Evolutionary conservation across 345 rosid genomes (phyloP), one percentile per base, ranked within the genome.

Genomic region (Ailanthus altissimus): DNA sequence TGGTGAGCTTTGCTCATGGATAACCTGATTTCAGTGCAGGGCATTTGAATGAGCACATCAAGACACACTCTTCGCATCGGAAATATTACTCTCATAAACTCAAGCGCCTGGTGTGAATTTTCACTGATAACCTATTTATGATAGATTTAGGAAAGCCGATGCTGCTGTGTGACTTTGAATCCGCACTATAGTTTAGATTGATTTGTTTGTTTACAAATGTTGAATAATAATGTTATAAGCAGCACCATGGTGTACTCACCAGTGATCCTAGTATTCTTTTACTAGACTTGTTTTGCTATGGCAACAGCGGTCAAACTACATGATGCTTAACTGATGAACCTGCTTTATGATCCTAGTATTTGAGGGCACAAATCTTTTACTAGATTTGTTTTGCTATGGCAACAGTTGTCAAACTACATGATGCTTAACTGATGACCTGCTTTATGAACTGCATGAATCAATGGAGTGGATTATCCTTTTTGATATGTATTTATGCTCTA

Each of bases 51-150:
- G 88, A 91, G 75, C 96, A 91, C 78, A 82, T 89, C 58, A 67
- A 47, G 75, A 70, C 56, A 36, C 73, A 87, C 70, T 81, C 82
- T 42, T 84, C 86, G 28, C 96, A 91, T 80, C 81, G 74, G 63
- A 84, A 72, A 61, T 91, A 80, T 84, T 91, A 86, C 87, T 91
- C 96, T 67, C 91, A 91, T 79, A 91, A 91, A 78, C 85, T 91
- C 59, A 91, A 81, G 67, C 90, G 90, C 8, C 72, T 91, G 86
- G 97, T 91, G 65, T 78, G 83, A 71, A 66, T 80, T 79, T 49
- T 18, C 56, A 51, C 73, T 43, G 26, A 6, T 61, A 14, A 36
- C 50, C 45, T 36, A 1, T 58, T 49, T 40, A 25, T 26, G 49
- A 11, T 50, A 76, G 67, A 26, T 77, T 26, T 59, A 9, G 28